Evolutionary conservation across 768 basidiomycete genomes (phyloP), one percentile per base, ranked within the genome.

Genomic region (Suillus subalutaceus): DNA sequence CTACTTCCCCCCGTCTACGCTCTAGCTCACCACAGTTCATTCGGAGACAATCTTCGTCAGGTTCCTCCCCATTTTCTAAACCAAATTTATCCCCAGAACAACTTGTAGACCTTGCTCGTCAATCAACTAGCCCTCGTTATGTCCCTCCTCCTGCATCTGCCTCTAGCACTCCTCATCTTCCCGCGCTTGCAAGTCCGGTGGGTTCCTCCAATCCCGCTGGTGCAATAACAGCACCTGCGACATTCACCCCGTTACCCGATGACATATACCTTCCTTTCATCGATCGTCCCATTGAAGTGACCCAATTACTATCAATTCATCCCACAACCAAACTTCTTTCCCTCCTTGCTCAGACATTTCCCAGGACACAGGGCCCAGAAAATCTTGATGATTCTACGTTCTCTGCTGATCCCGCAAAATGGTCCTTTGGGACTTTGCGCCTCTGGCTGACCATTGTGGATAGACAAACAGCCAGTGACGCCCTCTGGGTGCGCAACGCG

Each of bases 201-300:
- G 65, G 35, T 61, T 63, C 16, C 58, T 53, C 26, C 7, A 67
- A 63, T 65, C 3, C 50, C 6, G 8, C 55, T 10, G 52, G 44
- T 1, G 23, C 72, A 15, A 58, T 65, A 1, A 67, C 80, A 3
- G 69, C 80, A 0, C 86, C 86, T 5, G 85, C 87, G 2, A 86
- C 87, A 2, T 94, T 94, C 73, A 91, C 90, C 0, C 87, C 87
- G 0, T 84, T 95, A 2, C 90, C 91, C 6, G 86, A 88, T 26
- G 88, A 92, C 66, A 86, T 93, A 38, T 90, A 88, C 70, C 86
- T 97, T 16, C 95, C 95, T 1, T 97, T 95, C 78, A 84, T 96
- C 68, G 90, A 96, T 69, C 88, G 95, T 23, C 85, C 93, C 0
- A 77, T 80, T 0, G 95, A 97, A 72, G 93, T 96, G 1, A 68